Conservation (phyloP, 164 flowering plant genomes). For the Piper longum region DNA sequence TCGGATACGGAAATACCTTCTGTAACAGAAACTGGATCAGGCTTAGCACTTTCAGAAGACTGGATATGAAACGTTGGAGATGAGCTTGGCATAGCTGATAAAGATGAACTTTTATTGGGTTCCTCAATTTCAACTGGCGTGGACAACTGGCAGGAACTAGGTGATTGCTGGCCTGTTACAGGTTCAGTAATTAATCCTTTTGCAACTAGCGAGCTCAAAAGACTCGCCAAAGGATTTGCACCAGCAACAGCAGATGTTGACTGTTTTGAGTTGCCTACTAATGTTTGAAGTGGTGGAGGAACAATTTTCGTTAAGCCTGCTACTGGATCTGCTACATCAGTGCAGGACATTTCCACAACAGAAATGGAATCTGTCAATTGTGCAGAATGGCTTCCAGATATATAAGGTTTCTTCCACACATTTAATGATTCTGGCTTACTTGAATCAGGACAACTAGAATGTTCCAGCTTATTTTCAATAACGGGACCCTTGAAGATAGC, state of each 20-base stretch:
- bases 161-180: constrained; percentile 25
- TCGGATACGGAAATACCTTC: constrained; percentile 12
- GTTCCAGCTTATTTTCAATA: constrained; percentile 20
- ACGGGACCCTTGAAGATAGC: constrained; percentile 52
- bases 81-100: constrained; percentile 21
- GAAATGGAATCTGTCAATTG: constrained; percentile 13
- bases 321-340: constrained; percentile 1
- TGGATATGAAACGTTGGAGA: constrained; percentile 12
- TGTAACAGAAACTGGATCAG: constrained; percentile 16
- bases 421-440: constrained; percentile 18
- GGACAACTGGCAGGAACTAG: constrained; percentile 12
- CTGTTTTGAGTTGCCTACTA: constrained; percentile 10
- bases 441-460: constrained; percentile 10
- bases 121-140: constrained; percentile 10
- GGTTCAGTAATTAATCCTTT: constrained; percentile 80
- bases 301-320: constrained; percentile 14
- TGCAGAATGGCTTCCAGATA: constrained; percentile 34
- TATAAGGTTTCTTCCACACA: constrained; percentile 23
- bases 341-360: constrained; percentile 6
- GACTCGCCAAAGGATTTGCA: constrained; percentile 35
- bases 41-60: constrained; percentile 14
- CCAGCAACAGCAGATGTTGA: constrained; percentile 15
- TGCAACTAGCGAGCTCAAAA: constrained; percentile 67
- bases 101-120: constrained; percentile 15
- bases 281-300: constrained; percentile 27